Conservation (phyloP, 768 basidiomycete species). For the Termitomyces sp. region DNA sequence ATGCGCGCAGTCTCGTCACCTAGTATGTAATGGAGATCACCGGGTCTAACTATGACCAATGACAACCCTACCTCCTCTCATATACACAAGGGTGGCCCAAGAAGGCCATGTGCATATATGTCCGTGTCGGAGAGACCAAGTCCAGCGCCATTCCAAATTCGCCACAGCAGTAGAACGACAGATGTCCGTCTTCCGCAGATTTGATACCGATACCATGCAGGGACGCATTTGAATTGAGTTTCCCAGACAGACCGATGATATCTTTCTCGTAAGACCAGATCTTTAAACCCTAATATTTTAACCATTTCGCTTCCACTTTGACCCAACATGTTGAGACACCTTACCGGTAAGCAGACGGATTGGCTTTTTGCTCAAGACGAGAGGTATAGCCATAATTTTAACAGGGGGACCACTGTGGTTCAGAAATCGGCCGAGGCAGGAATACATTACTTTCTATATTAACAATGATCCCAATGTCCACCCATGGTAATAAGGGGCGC, state of each 20-base stretch:
- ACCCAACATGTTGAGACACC: background rate
- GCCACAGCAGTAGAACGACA: background rate
- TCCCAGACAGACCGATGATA: background rate
- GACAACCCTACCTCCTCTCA: background rate
- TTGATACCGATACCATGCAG: background rate
- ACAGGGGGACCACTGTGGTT: no score
- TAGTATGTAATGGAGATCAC: background rate
- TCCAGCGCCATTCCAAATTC: background rate
- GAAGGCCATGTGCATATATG: background rate
- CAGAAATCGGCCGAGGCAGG: background rate
- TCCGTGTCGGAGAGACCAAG: background rate
- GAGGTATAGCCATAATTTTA: background rate
- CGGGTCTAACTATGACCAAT: background rate
- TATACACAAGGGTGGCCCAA: background rate
- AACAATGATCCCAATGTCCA: background rate
- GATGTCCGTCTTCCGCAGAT: background rate
- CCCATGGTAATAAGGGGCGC: background rate
- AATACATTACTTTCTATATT: background rate
- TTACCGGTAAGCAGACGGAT: background rate
- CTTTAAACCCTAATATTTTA: background rate
- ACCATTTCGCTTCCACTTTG: background rate
- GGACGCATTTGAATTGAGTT: background rate
- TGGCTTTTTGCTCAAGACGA: background rate
- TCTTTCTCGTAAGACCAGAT: background rate
- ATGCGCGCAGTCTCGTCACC: no score